Evolutionary conservation across 2,329 filamentous ascomycete species (phyloP), one percentile per base, ranked within the genome.

Genomic region (Plenodomus tracheiphilus): DNA sequence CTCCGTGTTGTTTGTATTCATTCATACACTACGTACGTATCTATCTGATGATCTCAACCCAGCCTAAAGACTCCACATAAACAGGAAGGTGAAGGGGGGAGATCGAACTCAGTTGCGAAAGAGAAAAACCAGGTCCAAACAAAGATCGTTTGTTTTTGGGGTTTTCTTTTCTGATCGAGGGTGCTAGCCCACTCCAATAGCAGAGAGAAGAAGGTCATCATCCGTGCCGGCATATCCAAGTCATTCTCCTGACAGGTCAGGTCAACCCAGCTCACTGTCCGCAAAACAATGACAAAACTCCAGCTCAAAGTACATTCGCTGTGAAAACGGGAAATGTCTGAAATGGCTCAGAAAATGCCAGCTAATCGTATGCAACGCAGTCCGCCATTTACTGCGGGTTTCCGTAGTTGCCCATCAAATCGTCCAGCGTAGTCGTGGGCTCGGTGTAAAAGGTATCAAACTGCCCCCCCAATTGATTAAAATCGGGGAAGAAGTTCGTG

Each of bases 381-480:
- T 13, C 28, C 17, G 39, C 38, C 38, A 43, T 43, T 46, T 62
- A 68, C 53, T 68, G 59, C 51, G 50, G 50, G 47, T 61, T 56
- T 40, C 52, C 49, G 19, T 47, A 56, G 38, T 48, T 46, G 8
- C 53, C 58, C 54, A 69, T 63, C 49, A 71, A 43, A 41, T 71
- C 66, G 30, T 71, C 63, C 58, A 70, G 59, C 13, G 64, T 64
- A 22, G 65, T 65, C 11, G 59, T 59, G 30, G 62, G 58, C 20
- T 67, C 60, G 17, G 56, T 50, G 41, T 64, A 67, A 36, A 60
- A 52, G 46, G 61, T 61, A 45, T 73, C 66, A 25, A 65, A 63
- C 49, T 75, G 73, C 21, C 72, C 74, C 34, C 72, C 73, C 58
- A 76, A 60, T 49, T 70, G 66, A 32, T 58, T 65, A 45, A 71